phyloP scores from a whole-genome alignment of 805 yeast species.

The Yueomyces sinensis region DNA sequence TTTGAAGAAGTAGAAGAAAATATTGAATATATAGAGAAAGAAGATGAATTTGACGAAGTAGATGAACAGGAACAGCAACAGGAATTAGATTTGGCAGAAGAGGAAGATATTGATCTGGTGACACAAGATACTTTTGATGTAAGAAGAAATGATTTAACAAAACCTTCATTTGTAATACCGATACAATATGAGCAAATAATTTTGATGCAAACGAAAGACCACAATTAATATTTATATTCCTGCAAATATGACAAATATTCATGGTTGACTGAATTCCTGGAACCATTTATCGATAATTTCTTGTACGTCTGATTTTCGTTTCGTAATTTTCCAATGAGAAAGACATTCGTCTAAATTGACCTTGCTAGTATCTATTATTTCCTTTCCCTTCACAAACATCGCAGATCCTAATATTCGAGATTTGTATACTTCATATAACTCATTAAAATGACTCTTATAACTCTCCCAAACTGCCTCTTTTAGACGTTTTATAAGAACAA shows the following conservation, averaged over 20 bases:
- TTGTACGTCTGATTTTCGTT: background rate
- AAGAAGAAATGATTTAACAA: slow-evolving; percentile 46
- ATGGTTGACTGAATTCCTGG: background rate
- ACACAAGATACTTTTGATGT: slow-evolving; percentile 56
- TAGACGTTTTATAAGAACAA: slow-evolving; percentile 12
- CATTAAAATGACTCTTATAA: slow-evolving; percentile 1
- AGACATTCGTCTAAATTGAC: background rate
- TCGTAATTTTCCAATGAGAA: background rate
- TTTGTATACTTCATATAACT: slow-evolving; percentile 2
- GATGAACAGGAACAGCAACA: slow-evolving; percentile 52
- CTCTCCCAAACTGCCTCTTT: slow-evolving; percentile 17
- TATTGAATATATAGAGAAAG: slow-evolving; percentile 73
- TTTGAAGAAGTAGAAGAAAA: slow-evolving; percentile 91
- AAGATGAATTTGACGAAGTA: slow-evolving; percentile 80
- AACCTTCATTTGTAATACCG: slow-evolving; percentile 50
- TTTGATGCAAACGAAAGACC: slow-evolving; percentile 6
- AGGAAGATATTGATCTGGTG: slow-evolving; percentile 47
- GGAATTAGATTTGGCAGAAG: slow-evolving; percentile 51
- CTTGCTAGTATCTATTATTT: too few relatives aligned
- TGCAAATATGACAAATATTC: background rate
- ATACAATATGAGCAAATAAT: slow-evolving; percentile 24
- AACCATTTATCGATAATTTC: background rate
- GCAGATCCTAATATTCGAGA: slow-evolving; percentile 8
- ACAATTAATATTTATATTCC: background rate
- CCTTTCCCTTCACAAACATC: too few relatives aligned